Evolutionary conservation across 495 filamentous ascomycete species (phyloP), one percentile per base, ranked within the genome.

Genomic region (Eremomyces bilateralis): DNA sequence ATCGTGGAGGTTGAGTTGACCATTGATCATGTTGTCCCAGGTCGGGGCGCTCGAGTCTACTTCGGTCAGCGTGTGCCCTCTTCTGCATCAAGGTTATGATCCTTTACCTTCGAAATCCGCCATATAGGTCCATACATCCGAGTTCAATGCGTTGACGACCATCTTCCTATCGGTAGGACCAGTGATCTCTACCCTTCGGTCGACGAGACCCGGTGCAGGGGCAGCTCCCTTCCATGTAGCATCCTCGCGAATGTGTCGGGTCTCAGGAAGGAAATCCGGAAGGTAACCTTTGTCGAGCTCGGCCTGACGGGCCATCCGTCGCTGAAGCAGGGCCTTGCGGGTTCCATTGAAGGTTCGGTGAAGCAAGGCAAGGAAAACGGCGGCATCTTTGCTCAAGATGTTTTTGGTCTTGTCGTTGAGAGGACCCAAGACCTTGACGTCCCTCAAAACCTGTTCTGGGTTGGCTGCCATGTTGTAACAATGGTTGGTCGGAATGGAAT

Each of bases 21-120:
- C 88, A 52, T 88, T 88, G 60, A 94, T 71, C 85, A 99, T 94
- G 65, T 95, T 99, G 32, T 93, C 82, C 88, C 88, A 99, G 17
- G 88, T 95, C 20, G 88, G 88, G 17, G 90, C 88, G 54, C 69
- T 92, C 3, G 88, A 95, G 54, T 99, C 88, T 92, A 30, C 8
- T 32, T 29, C 4, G 30, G 10, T 12, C 31, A n/a, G 18, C 3
- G 11, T 29, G 21, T 13, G 31, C 17, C 29, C 36, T 42, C 34
- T 32, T 22, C n/a, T 22, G 15, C 29, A n/a, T 21, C 4, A 19
- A 6, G 13, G 3, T 25, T 4, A 11, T 27, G 10, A 42, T 24
- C 37, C 36, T 60, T 33, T 53, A 83, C 82, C 83, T 61, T 99
- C 88, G 38, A 99, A 88, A 61, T 99, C 88, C 19, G 88, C 90